Evolutionary conservation across 306 rosid genomes (phyloP).

Genomic region (Sicyos baderoa): DNA sequence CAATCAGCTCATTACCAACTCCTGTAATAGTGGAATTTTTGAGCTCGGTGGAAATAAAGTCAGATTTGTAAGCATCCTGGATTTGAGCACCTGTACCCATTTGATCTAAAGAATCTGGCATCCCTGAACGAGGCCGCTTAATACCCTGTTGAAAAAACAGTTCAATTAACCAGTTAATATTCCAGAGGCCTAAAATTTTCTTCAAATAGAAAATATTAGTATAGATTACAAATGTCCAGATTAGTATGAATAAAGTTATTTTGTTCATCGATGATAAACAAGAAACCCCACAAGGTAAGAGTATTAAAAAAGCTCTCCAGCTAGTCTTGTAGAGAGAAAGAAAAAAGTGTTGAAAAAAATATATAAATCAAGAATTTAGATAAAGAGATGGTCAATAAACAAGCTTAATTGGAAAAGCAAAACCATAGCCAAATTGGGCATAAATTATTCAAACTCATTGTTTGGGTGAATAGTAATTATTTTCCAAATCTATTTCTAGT

Average conservation of each 20-base stretch:
- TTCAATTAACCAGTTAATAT: constrained; percentile 9
- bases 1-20: constrained; percentile 58
- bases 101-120: constrained; percentile 50
- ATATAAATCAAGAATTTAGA: background rate
- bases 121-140: constrained; percentile 70
- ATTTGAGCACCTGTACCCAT: constrained; percentile 46
- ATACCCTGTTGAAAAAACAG: constrained; percentile 52
- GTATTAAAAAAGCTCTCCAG: background rate
- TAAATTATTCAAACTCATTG: background rate
- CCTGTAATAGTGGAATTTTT: constrained; percentile 60
- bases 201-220: background rate
- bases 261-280: background rate
- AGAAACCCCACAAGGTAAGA: background rate
- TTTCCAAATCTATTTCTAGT: background rate
- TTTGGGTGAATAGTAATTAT: background rate
- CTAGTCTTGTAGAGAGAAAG: background rate
- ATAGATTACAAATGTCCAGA: background rate
- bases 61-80: constrained; percentile 71
- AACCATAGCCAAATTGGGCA: background rate
- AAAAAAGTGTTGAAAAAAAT: background rate
- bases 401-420: background rate
- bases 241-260: background rate
- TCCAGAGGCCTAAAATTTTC: constrained; percentile 1
- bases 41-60: constrained; percentile 64
- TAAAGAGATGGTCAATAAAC: background rate